Evolutionary conservation across 768 basidiomycete species (phyloP), one percentile per base, ranked within the genome.

Genomic region (Suillus variegatus): DNA sequence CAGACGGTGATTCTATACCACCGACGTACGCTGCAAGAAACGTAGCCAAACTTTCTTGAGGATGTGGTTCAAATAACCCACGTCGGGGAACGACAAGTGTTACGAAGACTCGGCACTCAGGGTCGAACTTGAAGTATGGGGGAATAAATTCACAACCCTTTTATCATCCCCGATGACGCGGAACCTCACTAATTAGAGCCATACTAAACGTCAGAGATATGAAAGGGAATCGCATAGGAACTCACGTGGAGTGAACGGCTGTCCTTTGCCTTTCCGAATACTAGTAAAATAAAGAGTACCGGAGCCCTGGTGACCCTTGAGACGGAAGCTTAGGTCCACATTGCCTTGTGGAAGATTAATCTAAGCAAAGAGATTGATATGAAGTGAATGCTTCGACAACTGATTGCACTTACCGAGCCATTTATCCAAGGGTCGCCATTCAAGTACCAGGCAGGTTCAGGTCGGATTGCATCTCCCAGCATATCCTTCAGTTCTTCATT

Each of bases 261-360:
- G 78, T 10, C 90, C 91, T 71, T 92, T 93, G 18, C 83, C 86
- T 77, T 86, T 89, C 51, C 92, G 84, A 64, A 94, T 89, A 73
- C 91, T 93, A 3, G 92, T 93, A 74, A 93, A 94, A 72, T 94
- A 93, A 2, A 93, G 74, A 20, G 91, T 94, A 7, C 92, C 92
- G 22, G 86, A 28, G 87, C 92, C 86, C 79, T 82, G 86, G 51
- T 90, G 86, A 3, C 92, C 92, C 70, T 86, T 89, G 43, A 94
- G 77, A 64, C 90, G 84, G 75, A 92, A 91, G 71, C 88, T 89
- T 60, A 94, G 80, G 70, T 93, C 92, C 22, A 93, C 87, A 65
- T 89, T 89, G 8, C 92, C 92, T 72, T 89, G 88, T 51, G 91
- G 77, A 68, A 91, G 85, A 63, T 87, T 88, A 51, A 92, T 86